Base-by-base conservation (phyloP, 2,329 filamentous ascomycete species). In the Sporothrix curviconia region DNA sequence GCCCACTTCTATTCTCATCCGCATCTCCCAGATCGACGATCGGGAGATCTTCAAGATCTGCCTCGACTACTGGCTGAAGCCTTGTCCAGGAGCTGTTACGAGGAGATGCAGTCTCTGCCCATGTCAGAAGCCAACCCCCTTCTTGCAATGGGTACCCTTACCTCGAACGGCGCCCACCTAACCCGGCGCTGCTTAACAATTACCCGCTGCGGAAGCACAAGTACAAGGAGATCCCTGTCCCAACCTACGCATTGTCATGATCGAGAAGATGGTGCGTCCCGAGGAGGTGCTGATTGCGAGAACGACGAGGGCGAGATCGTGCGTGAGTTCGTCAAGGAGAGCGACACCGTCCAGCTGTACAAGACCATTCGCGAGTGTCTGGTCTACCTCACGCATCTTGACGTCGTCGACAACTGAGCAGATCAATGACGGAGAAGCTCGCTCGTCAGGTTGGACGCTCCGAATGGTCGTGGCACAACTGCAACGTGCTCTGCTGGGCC, bases 381-480 rank as follows among this genome's bases (percentile, higher is more conserved):
- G 54, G 94, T 99, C 57, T 99, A 97, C 72, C 81, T 99, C 56
- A 99, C 95, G 34, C 94, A 99, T 77, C 76, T 99, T 67, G 94
- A 99, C 68, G 95, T 99, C 40, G 86, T 95, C 61, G 94, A 99
- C 69, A 99, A n/a, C 92, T 1, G 94, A 99, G 74, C 89, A 89
- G 62, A 99, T 99, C 76, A n/a, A 99, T 99, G 95, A 96, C 94
- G 4, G 95, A 99, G 70, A 99, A 99, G 76, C 80, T 99, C 55
- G 86, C 91, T 32, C 87, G 91, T 64, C 94, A 99, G 73, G 94
- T 99, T 12, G 94, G 99, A 70, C 91, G 91, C 22, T 81, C 83
- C 2, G 95, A 99, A 73, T 99, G 94, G 94, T 99, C 95, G 7
- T 99, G 94, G 94, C 90, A 92, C 62, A 99, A 99, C 76, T 99